Percentiles rank a stretch among this genome's conserved stretches.
Conservation (phyloP, 495 filamentous ascomycete species). For the Penicillium coffeae region DNA sequence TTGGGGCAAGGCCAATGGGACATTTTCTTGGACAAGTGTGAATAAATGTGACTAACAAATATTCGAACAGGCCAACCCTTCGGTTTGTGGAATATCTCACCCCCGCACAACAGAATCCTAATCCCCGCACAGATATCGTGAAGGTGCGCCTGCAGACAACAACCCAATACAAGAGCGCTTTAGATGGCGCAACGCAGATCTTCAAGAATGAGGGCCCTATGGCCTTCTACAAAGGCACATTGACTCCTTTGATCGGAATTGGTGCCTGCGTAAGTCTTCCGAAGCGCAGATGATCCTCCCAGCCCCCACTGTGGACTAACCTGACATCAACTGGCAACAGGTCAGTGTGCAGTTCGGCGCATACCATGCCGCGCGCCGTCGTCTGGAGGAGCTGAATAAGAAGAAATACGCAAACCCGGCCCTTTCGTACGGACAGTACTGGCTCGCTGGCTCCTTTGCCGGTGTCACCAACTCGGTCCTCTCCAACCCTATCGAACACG, state of each 20-base stretch:
- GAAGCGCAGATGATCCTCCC: neutral
- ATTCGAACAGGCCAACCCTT: conserved; percentile 99
- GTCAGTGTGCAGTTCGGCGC: conserved; percentile 96
- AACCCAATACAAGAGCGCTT: conserved; percentile 70
- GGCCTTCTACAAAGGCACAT: conserved; percentile 97
- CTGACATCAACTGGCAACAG: conserved; percentile 28
- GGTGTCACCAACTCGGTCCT: conserved; percentile 86
- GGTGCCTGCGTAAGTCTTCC: conserved; percentile 76
- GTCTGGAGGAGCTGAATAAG: conserved; percentile 71
- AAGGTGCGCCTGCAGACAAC: conserved; percentile 96
- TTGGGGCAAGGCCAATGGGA: neutral
- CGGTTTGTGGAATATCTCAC: conserved; percentile 42
- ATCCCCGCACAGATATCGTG: conserved; percentile 69
- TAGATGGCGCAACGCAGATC: conserved; percentile 77
- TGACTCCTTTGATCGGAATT: conserved; percentile 94
- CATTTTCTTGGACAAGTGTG: too few species aligned
- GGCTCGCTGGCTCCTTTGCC: conserved; percentile 83
- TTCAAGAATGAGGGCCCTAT: conserved; percentile 80
- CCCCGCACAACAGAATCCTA: conserved; percentile 11
- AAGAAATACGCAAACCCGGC: conserved; percentile 45
- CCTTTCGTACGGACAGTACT: conserved; percentile 82
- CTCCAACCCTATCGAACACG: conserved; percentile 92
- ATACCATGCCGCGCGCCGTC: conserved; percentile 87
- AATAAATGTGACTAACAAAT: too few species aligned
- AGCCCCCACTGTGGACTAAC: neutral